phyloP scores from a whole-genome alignment of 768 basidiomycete species.

The Kwoniella heveanensis region DNA sequence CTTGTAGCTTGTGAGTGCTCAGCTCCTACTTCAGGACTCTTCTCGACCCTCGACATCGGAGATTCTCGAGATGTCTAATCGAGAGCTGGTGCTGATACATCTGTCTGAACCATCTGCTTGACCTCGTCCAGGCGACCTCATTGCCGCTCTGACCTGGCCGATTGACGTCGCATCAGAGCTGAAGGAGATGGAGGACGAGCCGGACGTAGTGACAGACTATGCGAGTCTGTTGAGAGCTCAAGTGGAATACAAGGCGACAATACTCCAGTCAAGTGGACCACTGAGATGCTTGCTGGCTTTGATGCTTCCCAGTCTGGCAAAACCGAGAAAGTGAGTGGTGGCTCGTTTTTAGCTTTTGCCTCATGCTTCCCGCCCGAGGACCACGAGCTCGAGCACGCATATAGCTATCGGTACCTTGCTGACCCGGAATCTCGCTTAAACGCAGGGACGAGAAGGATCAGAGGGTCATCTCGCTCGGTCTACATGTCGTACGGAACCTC shows the following conservation, averaged over 20 bases:
- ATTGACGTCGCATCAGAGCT: constrained; percentile 93
- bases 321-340: constrained; percentile 60
- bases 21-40: background rate
- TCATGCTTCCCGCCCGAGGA: no score
- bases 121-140: constrained; percentile 65
- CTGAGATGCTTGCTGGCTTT: constrained; percentile 58
- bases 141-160: constrained; percentile 98
- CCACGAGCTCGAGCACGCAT: no score
- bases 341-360: no score
- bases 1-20: constrained; percentile 51
- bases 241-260: constrained; percentile 73
- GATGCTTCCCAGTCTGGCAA: constrained; percentile 75
- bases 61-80: no score
- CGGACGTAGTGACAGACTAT: constrained; percentile 81
- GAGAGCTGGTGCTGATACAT: no score
- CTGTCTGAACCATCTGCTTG: no score
- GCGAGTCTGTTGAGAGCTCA: constrained; percentile 79
- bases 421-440: no score
- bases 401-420: no score
- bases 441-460: constrained; percentile 72
- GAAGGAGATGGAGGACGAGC: constrained; percentile 77
- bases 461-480: constrained; percentile 81
- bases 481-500: constrained; percentile 91
- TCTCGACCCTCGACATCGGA: background rate
- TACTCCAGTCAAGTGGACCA: constrained; percentile 36